Conservation (phyloP, 1,284 basidiomycete species). For the Termitomyces sp. region DNA sequence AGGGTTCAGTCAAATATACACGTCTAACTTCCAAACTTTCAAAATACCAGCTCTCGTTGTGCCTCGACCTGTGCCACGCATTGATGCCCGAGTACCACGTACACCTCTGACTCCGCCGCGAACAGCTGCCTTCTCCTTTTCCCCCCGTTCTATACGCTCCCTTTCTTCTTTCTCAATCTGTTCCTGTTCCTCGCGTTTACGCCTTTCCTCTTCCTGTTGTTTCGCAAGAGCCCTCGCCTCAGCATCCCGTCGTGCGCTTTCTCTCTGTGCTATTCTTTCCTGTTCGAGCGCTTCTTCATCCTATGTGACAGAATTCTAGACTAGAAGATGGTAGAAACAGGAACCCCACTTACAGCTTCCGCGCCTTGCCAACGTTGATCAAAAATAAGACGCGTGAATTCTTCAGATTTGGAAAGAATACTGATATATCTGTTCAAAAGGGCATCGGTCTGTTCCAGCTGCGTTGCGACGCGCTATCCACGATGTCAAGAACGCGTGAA, state of each 20-base stretch:
- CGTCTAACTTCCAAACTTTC: background rate
- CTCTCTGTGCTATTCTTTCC: slow-evolving; percentile 44
- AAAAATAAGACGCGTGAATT: slow-evolving; percentile 58
- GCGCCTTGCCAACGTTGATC: slow-evolving; percentile 72
- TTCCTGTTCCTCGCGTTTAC: slow-evolving; percentile 48
- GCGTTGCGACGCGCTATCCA: slow-evolving; percentile 54
- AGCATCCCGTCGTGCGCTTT: slow-evolving; percentile 43
- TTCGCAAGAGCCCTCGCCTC: slow-evolving; percentile 43
- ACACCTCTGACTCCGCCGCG: slow-evolving; percentile 51
- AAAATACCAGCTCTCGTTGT: slow-evolving; percentile 31
- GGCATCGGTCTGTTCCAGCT: slow-evolving; percentile 64
- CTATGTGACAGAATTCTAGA: slow-evolving; percentile 29
- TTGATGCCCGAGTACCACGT: slow-evolving; percentile 49
- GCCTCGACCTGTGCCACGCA: slow-evolving; percentile 32
- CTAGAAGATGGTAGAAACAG: background rate
- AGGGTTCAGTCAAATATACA: background rate
- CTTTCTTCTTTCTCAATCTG: slow-evolving; percentile 42
- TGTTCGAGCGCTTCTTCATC: slow-evolving; percentile 52
- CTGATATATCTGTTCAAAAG: slow-evolving; percentile 68
- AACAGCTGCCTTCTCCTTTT: slow-evolving; percentile 28
- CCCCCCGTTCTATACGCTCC: slow-evolving; percentile 40
- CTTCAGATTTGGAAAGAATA: slow-evolving; percentile 66
- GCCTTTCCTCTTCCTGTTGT: slow-evolving; percentile 46
- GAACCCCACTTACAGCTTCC: slow-evolving; percentile 46
- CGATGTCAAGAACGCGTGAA: background rate